phyloP scores from a whole-genome alignment of 2,329 filamentous ascomycete genomes.

The Pseudomassariella vexata region DNA sequence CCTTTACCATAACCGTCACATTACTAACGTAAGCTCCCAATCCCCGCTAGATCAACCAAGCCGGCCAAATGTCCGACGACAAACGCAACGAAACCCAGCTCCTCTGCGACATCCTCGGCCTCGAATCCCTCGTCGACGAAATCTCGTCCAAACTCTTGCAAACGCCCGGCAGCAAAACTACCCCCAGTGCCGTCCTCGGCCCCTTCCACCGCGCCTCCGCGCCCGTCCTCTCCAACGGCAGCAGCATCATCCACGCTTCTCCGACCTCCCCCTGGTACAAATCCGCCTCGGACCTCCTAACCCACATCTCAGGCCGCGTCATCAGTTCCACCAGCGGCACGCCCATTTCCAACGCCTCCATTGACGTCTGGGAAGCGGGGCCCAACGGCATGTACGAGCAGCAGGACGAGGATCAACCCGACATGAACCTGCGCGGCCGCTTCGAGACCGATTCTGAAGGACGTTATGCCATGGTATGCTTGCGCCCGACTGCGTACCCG shows the following conservation, averaged over 20 bases:
- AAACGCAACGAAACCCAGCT: slow-evolving; percentile 64
- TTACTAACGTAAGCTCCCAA: background rate
- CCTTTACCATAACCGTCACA: too few species aligned
- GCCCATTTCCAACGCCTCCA: slow-evolving; percentile 57
- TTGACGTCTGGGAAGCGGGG: slow-evolving; percentile 77
- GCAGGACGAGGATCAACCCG: slow-evolving; percentile 64
- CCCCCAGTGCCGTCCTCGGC: slow-evolving; percentile 73
- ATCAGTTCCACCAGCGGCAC: slow-evolving; percentile 53
- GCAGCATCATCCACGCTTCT: slow-evolving; percentile 53
- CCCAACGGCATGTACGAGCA: slow-evolving; percentile 70
- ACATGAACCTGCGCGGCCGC: slow-evolving; percentile 69
- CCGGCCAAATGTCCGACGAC: slow-evolving; percentile 56
- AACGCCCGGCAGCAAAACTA: slow-evolving; percentile 42
- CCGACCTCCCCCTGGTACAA: slow-evolving; percentile 32
- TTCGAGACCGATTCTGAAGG: slow-evolving; percentile 64
- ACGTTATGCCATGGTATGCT: slow-evolving; percentile 55
- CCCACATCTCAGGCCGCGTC: slow-evolving; percentile 46
- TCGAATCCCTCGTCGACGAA: slow-evolving; percentile 78
- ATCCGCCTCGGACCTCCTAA: slow-evolving; percentile 59
- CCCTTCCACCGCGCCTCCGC: slow-evolving; percentile 78
- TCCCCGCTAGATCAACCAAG: slow-evolving; percentile 55
- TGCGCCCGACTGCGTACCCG: slow-evolving; percentile 54
- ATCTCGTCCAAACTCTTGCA: slow-evolving; percentile 60
- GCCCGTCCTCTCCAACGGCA: slow-evolving; percentile 63
- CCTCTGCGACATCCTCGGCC: slow-evolving; percentile 61